Conservation (phyloP, 2,329 filamentous ascomycete species). For the Coniochaeta prunicola region DNA sequence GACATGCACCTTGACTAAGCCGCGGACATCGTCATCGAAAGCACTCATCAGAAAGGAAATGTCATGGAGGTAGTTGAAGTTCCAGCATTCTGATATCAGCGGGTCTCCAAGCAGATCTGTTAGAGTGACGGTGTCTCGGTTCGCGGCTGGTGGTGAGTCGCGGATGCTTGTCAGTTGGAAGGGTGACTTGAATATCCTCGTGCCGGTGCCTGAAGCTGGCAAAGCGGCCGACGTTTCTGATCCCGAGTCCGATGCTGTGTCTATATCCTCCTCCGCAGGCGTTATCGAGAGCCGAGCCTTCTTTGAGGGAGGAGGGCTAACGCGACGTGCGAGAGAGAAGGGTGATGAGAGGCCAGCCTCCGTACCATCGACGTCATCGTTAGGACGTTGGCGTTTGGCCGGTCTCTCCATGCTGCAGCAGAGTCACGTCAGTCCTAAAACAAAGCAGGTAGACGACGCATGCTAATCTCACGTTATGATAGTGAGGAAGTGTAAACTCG, state of each 20-base stretch:
- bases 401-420: slow-evolving; percentile 1
- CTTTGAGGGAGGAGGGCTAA: slow-evolving; percentile 30
- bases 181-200: slow-evolving; percentile 45
- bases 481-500: neutral
- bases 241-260: neutral
- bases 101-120: slow-evolving; percentile 66
- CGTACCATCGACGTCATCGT: slow-evolving; percentile 6
- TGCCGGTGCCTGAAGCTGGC: neutral
- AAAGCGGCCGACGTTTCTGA: neutral
- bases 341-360: slow-evolving; percentile 9
- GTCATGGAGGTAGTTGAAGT: slow-evolving; percentile 63
- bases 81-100: slow-evolving; percentile 64
- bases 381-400: slow-evolving; percentile 17
- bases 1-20: slow-evolving; percentile 44
- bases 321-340: slow-evolving; percentile 26
- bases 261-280: neutral
- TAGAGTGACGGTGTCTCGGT: slow-evolving; percentile 59
- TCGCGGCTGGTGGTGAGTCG: slow-evolving; percentile 51
- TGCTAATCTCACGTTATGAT: neutral
- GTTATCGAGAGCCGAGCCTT: neutral
- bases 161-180: slow-evolving; percentile 64
- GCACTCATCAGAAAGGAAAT: slow-evolving; percentile 47
- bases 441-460: too few species aligned
- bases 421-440: too few species aligned
- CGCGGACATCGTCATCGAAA: slow-evolving; percentile 43